Base-by-base conservation (phyloP, 495 filamentous ascomycete species). In the Jackrogersella minutella region DNA sequence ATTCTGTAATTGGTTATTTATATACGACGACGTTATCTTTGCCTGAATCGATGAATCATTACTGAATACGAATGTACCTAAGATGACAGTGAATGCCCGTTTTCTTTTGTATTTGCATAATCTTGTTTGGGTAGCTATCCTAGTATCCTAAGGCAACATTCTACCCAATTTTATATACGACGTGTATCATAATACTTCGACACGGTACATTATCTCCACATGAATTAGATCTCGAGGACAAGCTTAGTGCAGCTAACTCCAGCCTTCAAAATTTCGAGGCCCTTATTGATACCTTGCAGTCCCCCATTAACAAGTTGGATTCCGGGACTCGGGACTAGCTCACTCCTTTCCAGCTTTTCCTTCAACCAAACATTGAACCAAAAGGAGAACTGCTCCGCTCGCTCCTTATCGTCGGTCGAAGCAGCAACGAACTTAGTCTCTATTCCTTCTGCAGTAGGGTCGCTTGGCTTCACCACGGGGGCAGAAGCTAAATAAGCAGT, bases 241-340 rank as follows among this genome's bases (percentile, higher is more conserved):
- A 69, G 43, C 24, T 66, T 66, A 24, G 43, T 60, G 61, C 82
- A 81, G 57, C 81, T 85, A 8, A 85, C 82, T 6, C 83, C 81
- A 21, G 21, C 64, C 21, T 55, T 70, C 44, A 84, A 39, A 17
- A 47, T 50, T 54, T 84, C 80, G 59, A 84, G 75, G 19, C 72
- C 83, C 34, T 70, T 68, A 70, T 82, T 79, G 5, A 82, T 73
- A 43, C 74, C 68, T 34, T 64, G 73, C 57, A 85, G 62, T 0
- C 82, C 82, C 33, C 77, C 78, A 22, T 75, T 80, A 5, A 85
- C 70, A 2, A 84, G 71, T 30, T 61, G 69, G 14, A 78, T 67
- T 65, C 76, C 70, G 19, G 84, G 82, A 69, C 77, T 82, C 16
- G 83, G 81, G 36, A 75, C 76, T 43, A 84, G 73, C 8, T 68